A percentile compares a stretch with the other conserved stretches of the same genome.
phyloP scores from a whole-genome alignment of 345 rosid species.

The Dimocarpus longan region DNA sequence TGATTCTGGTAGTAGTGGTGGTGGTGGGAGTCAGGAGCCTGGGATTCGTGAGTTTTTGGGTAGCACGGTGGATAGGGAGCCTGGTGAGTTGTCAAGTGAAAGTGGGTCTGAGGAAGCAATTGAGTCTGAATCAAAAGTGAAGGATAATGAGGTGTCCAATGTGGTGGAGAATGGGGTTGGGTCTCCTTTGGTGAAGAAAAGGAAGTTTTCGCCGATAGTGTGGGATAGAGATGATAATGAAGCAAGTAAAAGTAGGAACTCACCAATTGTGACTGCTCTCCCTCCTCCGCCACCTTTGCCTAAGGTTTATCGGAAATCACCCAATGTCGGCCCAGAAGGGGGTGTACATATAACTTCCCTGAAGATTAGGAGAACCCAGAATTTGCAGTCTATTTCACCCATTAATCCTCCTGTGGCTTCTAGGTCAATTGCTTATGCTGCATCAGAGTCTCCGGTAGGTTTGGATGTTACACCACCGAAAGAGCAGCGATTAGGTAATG shows the following conservation, averaged over 20 bases:
- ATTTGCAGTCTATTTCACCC: constrained; percentile 34
- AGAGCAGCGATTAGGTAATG: constrained; percentile 42
- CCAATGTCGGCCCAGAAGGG: constrained; percentile 42
- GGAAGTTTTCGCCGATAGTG: constrained; percentile 95
- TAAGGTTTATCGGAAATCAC: constrained; percentile 47
- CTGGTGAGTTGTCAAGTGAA: constrained; percentile 99
- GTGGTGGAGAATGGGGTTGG: constrained; percentile 49
- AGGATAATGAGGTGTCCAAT: constrained; percentile 44
- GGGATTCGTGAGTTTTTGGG: constrained; percentile 38
- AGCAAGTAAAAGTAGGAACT: constrained; percentile 40
- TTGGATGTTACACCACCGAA: constrained; percentile 37
- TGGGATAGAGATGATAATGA: constrained; percentile 90
- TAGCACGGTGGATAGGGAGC: constrained; percentile 77
- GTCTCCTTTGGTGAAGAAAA: constrained; percentile 63
- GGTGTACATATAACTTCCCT: constrained; percentile 43
- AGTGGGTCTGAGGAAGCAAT: constrained; percentile 86
- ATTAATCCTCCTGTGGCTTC: constrained; percentile 33
- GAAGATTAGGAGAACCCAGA: constrained; percentile 31
- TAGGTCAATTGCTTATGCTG: constrained; percentile 24
- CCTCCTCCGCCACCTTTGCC: constrained; percentile 67
- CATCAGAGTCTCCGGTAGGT: constrained; percentile 40
- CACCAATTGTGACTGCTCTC: constrained; percentile 35
- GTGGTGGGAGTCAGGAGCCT: constrained; percentile 44
- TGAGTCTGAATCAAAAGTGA: constrained; percentile 49
- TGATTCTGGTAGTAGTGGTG: constrained; percentile 58